A percentile compares a stretch with the other conserved stretches of the same genome.
Evolutionary conservation across 169 alveolate species (phyloP).

Genomic region (Eimeria sp.): DNA sequence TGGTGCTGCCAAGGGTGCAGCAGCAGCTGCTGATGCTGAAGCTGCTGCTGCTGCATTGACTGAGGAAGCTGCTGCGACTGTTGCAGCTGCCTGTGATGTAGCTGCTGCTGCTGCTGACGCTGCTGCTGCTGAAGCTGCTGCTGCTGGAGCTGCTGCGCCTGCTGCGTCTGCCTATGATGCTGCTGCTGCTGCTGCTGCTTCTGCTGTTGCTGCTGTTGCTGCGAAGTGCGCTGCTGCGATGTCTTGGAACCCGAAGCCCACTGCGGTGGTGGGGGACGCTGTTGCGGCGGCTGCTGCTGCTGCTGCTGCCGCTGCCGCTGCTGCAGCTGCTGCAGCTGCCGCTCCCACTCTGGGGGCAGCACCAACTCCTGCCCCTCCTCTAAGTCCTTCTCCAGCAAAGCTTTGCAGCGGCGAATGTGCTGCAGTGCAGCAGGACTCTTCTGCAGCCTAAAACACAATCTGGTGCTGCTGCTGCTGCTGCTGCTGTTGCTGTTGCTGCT

Average conservation of each 20-base stretch:
- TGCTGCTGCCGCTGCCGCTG: constrained; percentile 47
- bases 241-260: not conserved
- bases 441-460: constrained; percentile 21
- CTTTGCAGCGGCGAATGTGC: constrained; percentile 55
- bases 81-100: not conserved
- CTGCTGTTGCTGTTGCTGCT: not conserved
- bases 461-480: not conserved
- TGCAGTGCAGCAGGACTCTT: constrained; percentile 35
- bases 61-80: constrained; percentile 1
- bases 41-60: not conserved
- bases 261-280: constrained; percentile 4
- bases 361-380: constrained; percentile 47
- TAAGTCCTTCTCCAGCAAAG: constrained; percentile 33
- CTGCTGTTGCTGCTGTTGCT: not conserved
- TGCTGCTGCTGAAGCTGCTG: not conserved
- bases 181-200: too few relatives aligned
- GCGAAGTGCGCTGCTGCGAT: not conserved
- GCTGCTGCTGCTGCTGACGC: constrained; percentile 1
- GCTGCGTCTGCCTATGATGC: too few relatives aligned
- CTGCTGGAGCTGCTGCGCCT: too few relatives aligned
- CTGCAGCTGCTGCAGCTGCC: constrained; percentile 32
- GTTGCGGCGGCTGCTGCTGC: constrained; percentile 38
- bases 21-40: not conserved
- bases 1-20: not conserved
- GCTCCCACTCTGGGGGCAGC: constrained; percentile 58